Evolutionary conservation across 768 basidiomycete genomes (phyloP).

Genomic region (Pleurotus cornucopiae): DNA sequence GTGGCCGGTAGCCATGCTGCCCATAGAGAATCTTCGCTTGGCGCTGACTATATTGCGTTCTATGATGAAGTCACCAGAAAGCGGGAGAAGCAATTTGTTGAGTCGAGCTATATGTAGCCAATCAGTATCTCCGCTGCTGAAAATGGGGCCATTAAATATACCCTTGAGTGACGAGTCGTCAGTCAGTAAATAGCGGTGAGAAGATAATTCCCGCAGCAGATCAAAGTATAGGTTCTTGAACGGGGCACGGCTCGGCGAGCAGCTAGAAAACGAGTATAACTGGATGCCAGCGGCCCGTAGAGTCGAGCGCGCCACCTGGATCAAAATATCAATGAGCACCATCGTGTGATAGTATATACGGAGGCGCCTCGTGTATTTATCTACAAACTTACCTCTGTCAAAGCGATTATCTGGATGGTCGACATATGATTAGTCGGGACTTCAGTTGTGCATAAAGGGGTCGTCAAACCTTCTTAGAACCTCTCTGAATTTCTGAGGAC

Average conservation of each 20-base stretch:
- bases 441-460: slow-evolving; percentile 1
- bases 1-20: not conserved
- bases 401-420: slow-evolving; percentile 37
- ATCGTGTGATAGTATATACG: not conserved
- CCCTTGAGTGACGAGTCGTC: slow-evolving; percentile 29
- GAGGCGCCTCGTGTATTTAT: not conserved
- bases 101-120: slow-evolving; percentile 18
- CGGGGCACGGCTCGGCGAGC: slow-evolving; percentile 30
- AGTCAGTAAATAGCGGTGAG: slow-evolving; percentile 22
- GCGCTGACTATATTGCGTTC: slow-evolving; percentile 7
- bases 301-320: slow-evolving; percentile 43
- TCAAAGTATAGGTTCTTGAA: slow-evolving; percentile 48
- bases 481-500: slow-evolving; percentile 20
- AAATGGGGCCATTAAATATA: slow-evolving; percentile 15
- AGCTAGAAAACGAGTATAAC: slow-evolving; percentile 42
- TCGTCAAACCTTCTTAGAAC: slow-evolving; percentile 28
- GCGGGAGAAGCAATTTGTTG: slow-evolving; percentile 29
- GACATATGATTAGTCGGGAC: slow-evolving; percentile 10
- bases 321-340: not conserved
- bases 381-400: slow-evolving; percentile 44
- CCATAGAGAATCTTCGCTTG: slow-evolving; percentile 6
- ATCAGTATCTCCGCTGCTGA: not conserved
- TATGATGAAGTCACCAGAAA: slow-evolving; percentile 25
- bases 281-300: slow-evolving; percentile 37
- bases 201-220: slow-evolving; percentile 37